Evolutionary conservation across 257 asterid genomes (phyloP).

Genomic region (Nicotiana sylvestris): DNA sequence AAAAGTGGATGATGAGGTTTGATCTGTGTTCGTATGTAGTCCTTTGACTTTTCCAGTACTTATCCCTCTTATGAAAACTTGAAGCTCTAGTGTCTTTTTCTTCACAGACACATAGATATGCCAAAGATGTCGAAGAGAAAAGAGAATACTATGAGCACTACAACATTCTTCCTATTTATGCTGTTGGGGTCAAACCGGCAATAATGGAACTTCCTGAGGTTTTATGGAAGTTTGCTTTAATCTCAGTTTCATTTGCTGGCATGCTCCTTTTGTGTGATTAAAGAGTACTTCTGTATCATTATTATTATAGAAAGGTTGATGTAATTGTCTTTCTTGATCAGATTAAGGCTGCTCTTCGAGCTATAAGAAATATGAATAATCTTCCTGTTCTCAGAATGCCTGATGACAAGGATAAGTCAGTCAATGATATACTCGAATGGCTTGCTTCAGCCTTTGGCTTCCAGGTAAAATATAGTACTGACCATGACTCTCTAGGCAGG

Average conservation of each 20-base stretch:
- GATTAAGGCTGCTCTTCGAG: constrained; percentile 80
- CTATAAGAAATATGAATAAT: constrained; percentile 57
- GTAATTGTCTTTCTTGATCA: constrained; percentile 29
- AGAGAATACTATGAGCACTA: constrained; percentile 77
- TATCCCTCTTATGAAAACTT: neutral
- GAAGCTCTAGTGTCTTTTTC: neutral
- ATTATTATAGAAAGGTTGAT: constrained; percentile 5
- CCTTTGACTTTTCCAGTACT: constrained; percentile 1
- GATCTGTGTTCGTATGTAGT: constrained; percentile 17
- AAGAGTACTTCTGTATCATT: constrained; percentile 13
- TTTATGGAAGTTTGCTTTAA: constrained; percentile 16
- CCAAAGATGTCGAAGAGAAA: constrained; percentile 86
- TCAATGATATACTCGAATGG: constrained; percentile 89
- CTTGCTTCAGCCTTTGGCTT: constrained; percentile 89
- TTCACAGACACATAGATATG: constrained; percentile 58
- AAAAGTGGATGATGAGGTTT: constrained; percentile 70
- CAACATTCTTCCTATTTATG: constrained; percentile 88
- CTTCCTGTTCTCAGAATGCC: constrained; percentile 63
- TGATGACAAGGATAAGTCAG: constrained; percentile 50
- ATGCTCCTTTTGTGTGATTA: constrained; percentile 17
- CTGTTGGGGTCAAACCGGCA: constrained; percentile 83
- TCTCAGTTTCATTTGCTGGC: constrained; percentile 3
- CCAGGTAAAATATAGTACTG: constrained; percentile 56
- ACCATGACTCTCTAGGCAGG: neutral
- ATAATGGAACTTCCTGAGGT: constrained; percentile 98